A percentile compares a stretch with the other conserved stretches of the same genome.
phyloP scores from a whole-genome alignment of 345 rosid species.

The Geranium rotundifolium region DNA sequence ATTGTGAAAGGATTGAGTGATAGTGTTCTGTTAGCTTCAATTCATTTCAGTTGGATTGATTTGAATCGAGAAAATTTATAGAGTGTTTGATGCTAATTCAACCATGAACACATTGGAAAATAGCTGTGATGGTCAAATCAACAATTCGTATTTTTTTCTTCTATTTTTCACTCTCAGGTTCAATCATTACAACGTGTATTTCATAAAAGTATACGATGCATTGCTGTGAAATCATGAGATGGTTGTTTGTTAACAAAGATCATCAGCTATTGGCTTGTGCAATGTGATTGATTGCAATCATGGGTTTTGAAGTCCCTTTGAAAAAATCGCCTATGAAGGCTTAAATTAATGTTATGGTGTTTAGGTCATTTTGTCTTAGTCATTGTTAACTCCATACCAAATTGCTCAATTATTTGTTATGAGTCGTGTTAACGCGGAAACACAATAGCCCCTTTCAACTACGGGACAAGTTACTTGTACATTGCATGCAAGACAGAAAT shows the following conservation, averaged over 20 bases:
- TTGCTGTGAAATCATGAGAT: neutral
- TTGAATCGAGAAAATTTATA: no score
- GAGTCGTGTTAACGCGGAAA: neutral
- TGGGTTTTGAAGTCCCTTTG: neutral
- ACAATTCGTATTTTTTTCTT: neutral
- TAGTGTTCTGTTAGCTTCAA: no score
- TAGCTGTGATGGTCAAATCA: neutral
- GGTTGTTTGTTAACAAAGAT: neutral
- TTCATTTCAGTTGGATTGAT: no score
- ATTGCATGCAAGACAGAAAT: no score
- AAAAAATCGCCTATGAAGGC: neutral
- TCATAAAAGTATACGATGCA: neutral
- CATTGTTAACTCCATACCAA: neutral
- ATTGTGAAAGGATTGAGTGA: no score
- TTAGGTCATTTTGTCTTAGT: neutral
- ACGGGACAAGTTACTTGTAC: neutral
- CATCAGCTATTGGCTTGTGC: neutral
- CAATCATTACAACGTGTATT: neutral
- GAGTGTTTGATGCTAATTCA: neutral
- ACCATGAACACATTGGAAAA: neutral
- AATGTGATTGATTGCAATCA: neutral
- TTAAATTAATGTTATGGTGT: no score
- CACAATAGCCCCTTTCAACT: neutral
- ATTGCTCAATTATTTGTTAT: neutral
- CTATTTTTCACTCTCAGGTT: neutral